Conservation (phyloP, 2,329 filamentous ascomycete genomes). For the Didymella keratinophila region DNA sequence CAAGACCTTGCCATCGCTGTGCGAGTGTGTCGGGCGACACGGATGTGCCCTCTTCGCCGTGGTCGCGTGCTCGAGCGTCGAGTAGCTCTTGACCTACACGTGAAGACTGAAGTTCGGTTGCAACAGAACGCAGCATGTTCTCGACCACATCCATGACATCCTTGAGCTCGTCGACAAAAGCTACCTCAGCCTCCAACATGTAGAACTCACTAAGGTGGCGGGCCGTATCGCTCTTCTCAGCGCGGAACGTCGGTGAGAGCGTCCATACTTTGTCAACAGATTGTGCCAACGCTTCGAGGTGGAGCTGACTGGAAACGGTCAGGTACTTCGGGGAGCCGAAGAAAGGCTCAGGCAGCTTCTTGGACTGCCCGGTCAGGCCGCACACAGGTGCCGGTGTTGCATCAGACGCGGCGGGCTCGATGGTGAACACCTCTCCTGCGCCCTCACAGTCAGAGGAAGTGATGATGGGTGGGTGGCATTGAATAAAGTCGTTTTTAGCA, state of each 20-base stretch:
- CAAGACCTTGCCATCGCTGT: slow-evolving; percentile 75
- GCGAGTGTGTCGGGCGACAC: slow-evolving; percentile 63
- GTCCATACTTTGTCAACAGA: slow-evolving; percentile 92
- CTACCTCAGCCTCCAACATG: slow-evolving; percentile 94
- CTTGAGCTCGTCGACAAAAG: slow-evolving; percentile 74
- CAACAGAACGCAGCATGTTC: slow-evolving; percentile 71
- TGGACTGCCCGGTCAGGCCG: slow-evolving; percentile 38
- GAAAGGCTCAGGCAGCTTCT: slow-evolving; percentile 61
- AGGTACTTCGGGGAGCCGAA: slow-evolving; percentile 91
- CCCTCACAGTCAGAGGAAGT: slow-evolving; percentile 98
- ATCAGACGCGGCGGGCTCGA: slow-evolving; percentile 52
- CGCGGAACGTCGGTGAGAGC: slow-evolving; percentile 90
- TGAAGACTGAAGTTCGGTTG: slow-evolving; percentile 59
- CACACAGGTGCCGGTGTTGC: slow-evolving; percentile 11
- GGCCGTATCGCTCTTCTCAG: slow-evolving; percentile 83
- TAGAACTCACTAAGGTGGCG: slow-evolving; percentile 97
- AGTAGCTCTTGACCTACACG: slow-evolving; percentile 64
- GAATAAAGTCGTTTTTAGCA: slow-evolving; percentile 71
- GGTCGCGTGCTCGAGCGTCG: slow-evolving; percentile 51
- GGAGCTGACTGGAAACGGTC: slow-evolving; percentile 92
- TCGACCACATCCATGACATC: slow-evolving; percentile 83
- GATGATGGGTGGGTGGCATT: slow-evolving; percentile 91
- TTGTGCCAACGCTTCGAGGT: slow-evolving; percentile 90
- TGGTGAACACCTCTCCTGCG: slow-evolving; percentile 88
- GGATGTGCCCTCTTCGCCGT: slow-evolving; percentile 39